These are phyloP conservation scores for Pestalotiopsis fici DNA, from an alignment of 2,329 filamentous ascomycete species.

Conservation along the genomic window DNA sequence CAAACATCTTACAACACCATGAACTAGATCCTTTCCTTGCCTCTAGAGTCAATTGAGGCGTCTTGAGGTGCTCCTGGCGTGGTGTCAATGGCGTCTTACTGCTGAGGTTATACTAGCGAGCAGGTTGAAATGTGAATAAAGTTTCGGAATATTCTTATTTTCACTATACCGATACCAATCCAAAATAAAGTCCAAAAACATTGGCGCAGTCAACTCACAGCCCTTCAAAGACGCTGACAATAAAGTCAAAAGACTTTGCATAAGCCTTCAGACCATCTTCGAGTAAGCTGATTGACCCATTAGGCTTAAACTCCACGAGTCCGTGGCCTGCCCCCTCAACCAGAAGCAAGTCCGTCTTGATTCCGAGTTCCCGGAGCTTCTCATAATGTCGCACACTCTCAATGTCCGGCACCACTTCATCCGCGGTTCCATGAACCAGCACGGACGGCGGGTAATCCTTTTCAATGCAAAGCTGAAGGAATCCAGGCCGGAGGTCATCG, in stretches of 20 bases:
- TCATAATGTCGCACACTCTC: background rate
- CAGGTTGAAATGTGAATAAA: too few relatives aligned
- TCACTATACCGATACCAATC: background rate
- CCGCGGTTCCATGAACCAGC: constrained; percentile 4
- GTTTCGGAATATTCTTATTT: background rate
- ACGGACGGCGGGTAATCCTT: constrained; percentile 2
- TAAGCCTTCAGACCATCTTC: background rate
- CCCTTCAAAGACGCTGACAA: background rate
- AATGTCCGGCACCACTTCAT: background rate
- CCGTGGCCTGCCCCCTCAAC: background rate
- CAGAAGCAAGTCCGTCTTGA: background rate
- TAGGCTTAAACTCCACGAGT: background rate
- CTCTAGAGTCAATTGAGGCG: too few relatives aligned
- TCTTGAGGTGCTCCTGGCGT: too few relatives aligned
- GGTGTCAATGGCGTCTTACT: too few relatives aligned
- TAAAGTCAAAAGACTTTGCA: constrained; percentile 1
- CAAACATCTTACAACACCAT: too few relatives aligned
- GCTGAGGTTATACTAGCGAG: too few relatives aligned
- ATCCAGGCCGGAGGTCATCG: background rate
- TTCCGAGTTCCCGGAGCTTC: background rate
- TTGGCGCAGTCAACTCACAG: too few relatives aligned
- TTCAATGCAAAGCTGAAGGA: background rate
- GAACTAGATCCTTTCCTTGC: too few relatives aligned
- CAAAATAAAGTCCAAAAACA: background rate
- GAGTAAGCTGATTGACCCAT: background rate